Evolutionary conservation across 768 basidiomycete genomes (phyloP).

Genomic region (Asterophora lycoperdoides): DNA sequence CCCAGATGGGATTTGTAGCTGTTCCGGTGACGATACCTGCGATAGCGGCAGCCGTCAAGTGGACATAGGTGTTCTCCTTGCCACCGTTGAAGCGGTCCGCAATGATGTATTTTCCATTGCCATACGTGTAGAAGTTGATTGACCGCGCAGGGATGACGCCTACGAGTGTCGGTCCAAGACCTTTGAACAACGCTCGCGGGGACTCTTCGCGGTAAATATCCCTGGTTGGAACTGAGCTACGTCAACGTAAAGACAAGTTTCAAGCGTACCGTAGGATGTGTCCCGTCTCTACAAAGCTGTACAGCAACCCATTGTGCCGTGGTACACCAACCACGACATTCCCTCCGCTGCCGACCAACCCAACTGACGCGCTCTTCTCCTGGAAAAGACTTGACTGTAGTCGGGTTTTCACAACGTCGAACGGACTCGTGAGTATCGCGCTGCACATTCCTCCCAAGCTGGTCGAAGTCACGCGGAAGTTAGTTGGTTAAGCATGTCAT

Average conservation of each 20-base stretch:
- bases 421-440: constrained; percentile 93
- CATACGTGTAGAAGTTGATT: constrained; percentile 97
- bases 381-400: constrained; percentile 86
- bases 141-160: constrained; percentile 95
- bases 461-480: background rate
- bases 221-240: constrained; percentile 30
- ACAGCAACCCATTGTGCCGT: constrained; percentile 57
- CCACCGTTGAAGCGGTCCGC: constrained; percentile 79
- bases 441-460: constrained; percentile 98
- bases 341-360: constrained; percentile 35
- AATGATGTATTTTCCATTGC: constrained; percentile 91
- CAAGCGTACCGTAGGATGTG: constrained; percentile 71
- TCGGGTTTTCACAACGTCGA: constrained; percentile 98
- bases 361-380: constrained; percentile 34
- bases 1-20: constrained; percentile 98
- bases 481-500: background rate
- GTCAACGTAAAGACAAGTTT: background rate
- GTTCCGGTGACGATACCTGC: constrained; percentile 87
- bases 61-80: constrained; percentile 79
- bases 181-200: constrained; percentile 86
- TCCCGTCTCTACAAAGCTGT: constrained; percentile 93
- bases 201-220: constrained; percentile 90
- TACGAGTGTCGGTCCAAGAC: constrained; percentile 89
- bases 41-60: constrained; percentile 78
- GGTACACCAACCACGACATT: constrained; percentile 36